Evolutionary conservation across 371 early-diverging fungal genomes (phyloP).

Genomic region (Mucor saturninus): DNA sequence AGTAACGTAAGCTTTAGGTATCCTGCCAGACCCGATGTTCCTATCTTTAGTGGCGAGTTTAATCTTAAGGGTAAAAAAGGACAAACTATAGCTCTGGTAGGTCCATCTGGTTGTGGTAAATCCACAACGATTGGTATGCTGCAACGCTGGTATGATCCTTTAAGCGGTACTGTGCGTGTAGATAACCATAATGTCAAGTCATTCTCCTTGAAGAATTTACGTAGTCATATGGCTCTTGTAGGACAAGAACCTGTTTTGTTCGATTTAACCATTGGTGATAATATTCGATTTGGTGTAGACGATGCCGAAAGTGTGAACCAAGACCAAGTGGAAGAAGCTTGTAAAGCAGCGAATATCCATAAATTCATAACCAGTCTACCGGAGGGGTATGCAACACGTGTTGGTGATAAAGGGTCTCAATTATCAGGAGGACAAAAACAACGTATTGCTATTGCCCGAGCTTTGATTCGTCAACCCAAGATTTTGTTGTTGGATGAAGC

Average conservation of each 20-base stretch:
- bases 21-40: conserved; percentile 79
- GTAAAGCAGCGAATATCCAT: conserved; percentile 77
- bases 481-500: conserved; percentile 96
- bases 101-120: conserved; percentile 89
- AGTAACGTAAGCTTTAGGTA: conserved; percentile 76
- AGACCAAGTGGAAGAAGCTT: conserved; percentile 66
- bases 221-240: conserved; percentile 80
- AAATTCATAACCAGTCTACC: conserved; percentile 73
- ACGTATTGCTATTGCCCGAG: conserved; percentile 74
- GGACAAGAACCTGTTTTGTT: conserved; percentile 90
- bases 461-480: conserved; percentile 80
- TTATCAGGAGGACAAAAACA: conserved; percentile 79
- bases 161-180: conserved; percentile 62
- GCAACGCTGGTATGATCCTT: conserved; percentile 86
- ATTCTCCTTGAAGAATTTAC: conserved; percentile 64
- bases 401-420: conserved; percentile 78
- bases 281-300: conserved; percentile 71
- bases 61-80: conserved; percentile 72
- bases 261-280: conserved; percentile 79
- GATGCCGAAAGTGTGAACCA: conserved; percentile 46
- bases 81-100: conserved; percentile 85
- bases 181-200: conserved; percentile 71
- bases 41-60: conserved; percentile 77
- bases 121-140: conserved; percentile 83
- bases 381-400: conserved; percentile 80